Conservation (phyloP, 1,284 basidiomycete species). For the Sanghuangporus weigelae region DNA sequence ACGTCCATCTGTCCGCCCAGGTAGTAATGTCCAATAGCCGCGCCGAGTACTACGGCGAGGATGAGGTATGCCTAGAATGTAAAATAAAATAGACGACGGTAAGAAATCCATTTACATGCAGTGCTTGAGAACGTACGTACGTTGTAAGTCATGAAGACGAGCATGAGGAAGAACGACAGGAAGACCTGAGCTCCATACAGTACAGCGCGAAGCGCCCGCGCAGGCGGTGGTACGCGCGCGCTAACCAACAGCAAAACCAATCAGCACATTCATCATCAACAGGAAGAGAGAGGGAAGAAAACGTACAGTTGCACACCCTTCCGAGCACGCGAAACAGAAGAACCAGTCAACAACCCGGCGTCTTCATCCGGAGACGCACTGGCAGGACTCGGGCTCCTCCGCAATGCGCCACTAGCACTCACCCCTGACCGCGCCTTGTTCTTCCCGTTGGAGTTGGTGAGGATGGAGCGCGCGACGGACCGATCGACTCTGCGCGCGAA, state of each 20-base stretch:
- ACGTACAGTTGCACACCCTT: conserved; percentile 16
- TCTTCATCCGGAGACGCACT: conserved; percentile 41
- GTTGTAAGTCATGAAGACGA: conserved; percentile 87
- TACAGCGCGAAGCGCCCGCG: conserved; percentile 52
- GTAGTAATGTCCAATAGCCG: conserved; percentile 66
- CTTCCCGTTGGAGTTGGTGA: conserved; percentile 25
- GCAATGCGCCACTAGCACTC: conserved; percentile 33
- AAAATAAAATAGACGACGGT: background rate
- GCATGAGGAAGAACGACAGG: conserved; percentile 82
- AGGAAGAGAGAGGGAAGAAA: background rate
- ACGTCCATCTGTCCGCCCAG: conserved; percentile 57
- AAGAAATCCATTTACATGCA: too few relatives aligned
- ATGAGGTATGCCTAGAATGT: conserved; percentile 68
- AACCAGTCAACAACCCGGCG: conserved; percentile 47
- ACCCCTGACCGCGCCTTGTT: conserved; percentile 40
- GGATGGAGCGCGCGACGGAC: conserved; percentile 46
- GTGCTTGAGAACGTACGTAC: too few relatives aligned
- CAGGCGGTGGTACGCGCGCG: conserved; percentile 40
- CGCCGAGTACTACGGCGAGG: conserved; percentile 65
- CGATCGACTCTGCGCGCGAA: conserved; percentile 54
- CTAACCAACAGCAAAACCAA: conserved; percentile 26
- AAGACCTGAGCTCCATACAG: conserved; percentile 65
- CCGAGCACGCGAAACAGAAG: conserved; percentile 29
- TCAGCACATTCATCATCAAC: background rate
- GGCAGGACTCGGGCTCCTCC: conserved; percentile 32